Base-by-base conservation (phyloP, 202 grass and related monocot species). In the Saccharum hybrid region DNA sequence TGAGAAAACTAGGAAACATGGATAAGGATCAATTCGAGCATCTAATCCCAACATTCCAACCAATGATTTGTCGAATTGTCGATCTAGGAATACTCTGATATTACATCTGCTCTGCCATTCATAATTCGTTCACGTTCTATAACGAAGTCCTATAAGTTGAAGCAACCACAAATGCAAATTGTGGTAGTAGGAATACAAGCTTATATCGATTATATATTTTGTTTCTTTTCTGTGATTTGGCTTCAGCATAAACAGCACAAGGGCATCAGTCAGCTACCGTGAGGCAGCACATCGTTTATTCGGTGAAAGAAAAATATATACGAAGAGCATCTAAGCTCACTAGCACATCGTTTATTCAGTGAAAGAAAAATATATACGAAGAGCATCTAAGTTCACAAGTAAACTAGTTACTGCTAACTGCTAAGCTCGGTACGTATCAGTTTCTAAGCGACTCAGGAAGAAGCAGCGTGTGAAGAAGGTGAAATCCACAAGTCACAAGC, bases 401-500 rank as follows among this genome's bases (percentile, higher is more conserved):
- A 39, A 73, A 10, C 18, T 45, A 23, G 63, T 37, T 66, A 13
- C 15, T 22, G n/a, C 6, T 56, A 56, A 56, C 41, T 72, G 15
- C 15, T 60, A 61, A 82, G 16, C 48, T 68, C 63, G 18, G 68
- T n/a, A 67, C 2, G 46, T 15, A 66, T 5, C 60, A 71, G 21
- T 75, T 73, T 62, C 7, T 78, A 61, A 30, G 19, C 38, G 38
- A 51, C 66, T 31, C 48, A 63, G 4, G 10, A 62, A 42, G 13
- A 52, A 52, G n/a, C 51, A 68, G 12, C 52, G 23, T 54, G 18
- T 75, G 40, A 83, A 16, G 33, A 62, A 36, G 34, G 60, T 2
- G 28, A 73, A n/a, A 37, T 72, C 46, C 72, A 68, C 66, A 61
- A 86, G 8, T 11, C 74, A 68, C n/a, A 52, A 83, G 34, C n/a